Evolutionary conservation across 345 rosid genomes (phyloP), one percentile per base, ranked within the genome.

Genomic region (Capsella bursapastoris): DNA sequence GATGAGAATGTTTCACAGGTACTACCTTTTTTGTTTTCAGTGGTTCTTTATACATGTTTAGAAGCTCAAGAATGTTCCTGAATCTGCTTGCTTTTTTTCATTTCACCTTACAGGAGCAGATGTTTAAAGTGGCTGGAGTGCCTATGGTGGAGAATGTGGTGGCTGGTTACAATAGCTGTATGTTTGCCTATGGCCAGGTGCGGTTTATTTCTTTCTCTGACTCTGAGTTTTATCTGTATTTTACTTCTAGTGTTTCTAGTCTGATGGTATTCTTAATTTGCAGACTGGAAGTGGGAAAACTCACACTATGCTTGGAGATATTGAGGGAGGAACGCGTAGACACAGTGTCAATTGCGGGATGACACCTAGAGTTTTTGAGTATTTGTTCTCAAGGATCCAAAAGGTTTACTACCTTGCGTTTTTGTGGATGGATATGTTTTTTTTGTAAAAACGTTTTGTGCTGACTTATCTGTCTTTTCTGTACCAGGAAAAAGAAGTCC

Each of bases 221-320:
- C 11, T 35, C 1, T 27, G n/a, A 35, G 34, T 29, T 57, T 53
- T 32, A 51, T 43, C 32, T 31, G 51, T 3, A 6, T 32, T 22
- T 15, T 41, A 18, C 11, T 37, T 43, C 6, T 50, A 14, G 25
- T 15, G 41, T 31, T 71, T 59, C 7, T 3, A 66, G 66, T 60
- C 57, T 74, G 10, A 71, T 77, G 35, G 3, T 18, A 40, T 14
- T 68, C 35, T 69, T 40, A 51, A 61, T 79, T 50, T 81, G 64
- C 72, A 96, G 99, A 96, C 99, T 40, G 99, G 98, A 70, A 96
- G 99, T 85, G 99, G 99, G 43, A 96, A 96, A 80, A 96, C 99
- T 50, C 96, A 96, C 80, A 96, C 99, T 3, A 96, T 96, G 99
- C 98, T 96, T 49, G 99, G 99, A 76, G 99, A 96, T 79, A 90